Conservation (phyloP, 148 eudicot species). For the Rhododendron ferrugineum region DNA sequence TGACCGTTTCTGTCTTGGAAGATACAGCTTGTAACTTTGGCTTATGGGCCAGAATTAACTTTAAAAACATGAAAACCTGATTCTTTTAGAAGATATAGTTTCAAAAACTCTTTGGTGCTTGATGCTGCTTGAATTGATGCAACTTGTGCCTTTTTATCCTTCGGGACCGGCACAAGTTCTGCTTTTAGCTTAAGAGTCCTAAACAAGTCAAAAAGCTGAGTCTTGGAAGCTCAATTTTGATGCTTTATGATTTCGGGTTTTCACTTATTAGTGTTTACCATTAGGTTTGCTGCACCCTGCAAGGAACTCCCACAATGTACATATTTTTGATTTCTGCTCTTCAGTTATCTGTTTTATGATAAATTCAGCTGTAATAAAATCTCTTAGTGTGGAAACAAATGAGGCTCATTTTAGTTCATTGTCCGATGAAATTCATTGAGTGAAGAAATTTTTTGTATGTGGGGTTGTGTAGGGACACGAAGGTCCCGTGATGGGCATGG, state of each 20-base stretch:
- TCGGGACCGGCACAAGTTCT: neutral
- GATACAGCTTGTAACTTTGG: neutral
- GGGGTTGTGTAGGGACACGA: slow-evolving; percentile 65
- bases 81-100: neutral
- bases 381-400: neutral
- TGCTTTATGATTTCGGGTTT: neutral
- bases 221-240: neutral
- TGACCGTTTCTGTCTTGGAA: neutral
- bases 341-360: neutral
- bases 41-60: neutral
- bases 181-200: neutral
- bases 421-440: neutral
- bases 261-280: neutral
- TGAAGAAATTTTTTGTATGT: neutral
- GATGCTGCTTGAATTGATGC: neutral
- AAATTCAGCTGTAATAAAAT: neutral
- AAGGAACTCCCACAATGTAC: neutral
- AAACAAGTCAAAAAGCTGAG: neutral
- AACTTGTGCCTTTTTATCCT: neutral
- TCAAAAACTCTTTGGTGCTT: neutral
- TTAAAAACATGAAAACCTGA: neutral
- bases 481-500: slow-evolving; percentile 90
- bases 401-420: neutral
- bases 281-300: neutral
- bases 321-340: neutral